Conservation (phyloP, 352 stramenopile genomes). For the Globisporangium nodosum region DNA sequence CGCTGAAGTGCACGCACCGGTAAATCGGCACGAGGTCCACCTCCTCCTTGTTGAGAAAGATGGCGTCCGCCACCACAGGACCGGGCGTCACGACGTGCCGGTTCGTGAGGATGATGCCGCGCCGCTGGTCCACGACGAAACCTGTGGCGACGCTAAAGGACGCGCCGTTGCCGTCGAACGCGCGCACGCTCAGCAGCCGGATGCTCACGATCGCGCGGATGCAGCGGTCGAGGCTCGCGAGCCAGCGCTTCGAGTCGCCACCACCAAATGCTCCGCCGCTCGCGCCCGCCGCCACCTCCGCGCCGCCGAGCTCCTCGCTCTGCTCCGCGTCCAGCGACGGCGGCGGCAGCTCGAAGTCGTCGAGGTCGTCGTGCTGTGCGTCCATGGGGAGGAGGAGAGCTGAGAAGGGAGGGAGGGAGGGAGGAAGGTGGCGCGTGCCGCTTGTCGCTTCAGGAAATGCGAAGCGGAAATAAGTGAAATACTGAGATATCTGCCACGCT, state of each 20-base stretch:
- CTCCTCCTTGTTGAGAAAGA: conserved; percentile 93
- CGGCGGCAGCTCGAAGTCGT: conserved; percentile 7
- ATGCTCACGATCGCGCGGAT: conserved; percentile 87
- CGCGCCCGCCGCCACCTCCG: conserved; percentile 1
- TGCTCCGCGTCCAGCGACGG: neutral
- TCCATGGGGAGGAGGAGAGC: conserved; percentile 4
- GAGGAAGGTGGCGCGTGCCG: neutral
- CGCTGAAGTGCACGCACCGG: conserved; percentile 18
- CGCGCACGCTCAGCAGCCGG: conserved; percentile 75
- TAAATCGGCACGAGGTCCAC: conserved; percentile 89
- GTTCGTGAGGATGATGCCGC: conserved; percentile 90
- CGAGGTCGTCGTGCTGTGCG: conserved; percentile 12
- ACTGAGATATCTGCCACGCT: neutral
- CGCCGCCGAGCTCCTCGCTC: conserved; percentile 16
- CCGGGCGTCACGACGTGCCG: conserved; percentile 89
- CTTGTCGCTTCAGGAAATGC: neutral
- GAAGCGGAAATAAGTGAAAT: neutral
- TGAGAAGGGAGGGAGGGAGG: neutral
- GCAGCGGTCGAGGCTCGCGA: conserved; percentile 55
- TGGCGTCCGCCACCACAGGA: conserved; percentile 85
- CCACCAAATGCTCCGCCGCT: conserved; percentile 4
- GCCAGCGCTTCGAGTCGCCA: conserved; percentile 66
- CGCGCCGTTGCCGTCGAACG: conserved; percentile 85
- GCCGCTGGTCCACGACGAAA: conserved; percentile 88
- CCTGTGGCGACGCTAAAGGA: conserved; percentile 87